Conservation (phyloP, 306 rosid genomes). For the Glycine soja region DNA sequence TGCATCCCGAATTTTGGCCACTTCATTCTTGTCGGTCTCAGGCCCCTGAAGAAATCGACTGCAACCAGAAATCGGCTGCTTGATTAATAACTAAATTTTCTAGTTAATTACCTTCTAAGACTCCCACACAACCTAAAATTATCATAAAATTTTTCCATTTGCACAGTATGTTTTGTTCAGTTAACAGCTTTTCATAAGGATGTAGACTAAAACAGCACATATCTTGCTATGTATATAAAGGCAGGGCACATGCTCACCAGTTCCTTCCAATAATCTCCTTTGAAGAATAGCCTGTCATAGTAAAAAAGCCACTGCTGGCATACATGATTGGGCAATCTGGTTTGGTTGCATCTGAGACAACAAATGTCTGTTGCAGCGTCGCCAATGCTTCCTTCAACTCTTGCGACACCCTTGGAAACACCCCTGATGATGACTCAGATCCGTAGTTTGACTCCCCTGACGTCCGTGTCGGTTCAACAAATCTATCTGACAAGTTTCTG, state of each 20-base stretch:
- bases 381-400: slow-evolving; percentile 81
- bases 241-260: slow-evolving; percentile 64
- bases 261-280: slow-evolving; percentile 90
- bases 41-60: slow-evolving; percentile 99
- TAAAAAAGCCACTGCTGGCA: slow-evolving; percentile 85
- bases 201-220: slow-evolving; percentile 14
- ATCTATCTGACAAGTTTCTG: slow-evolving; percentile 59
- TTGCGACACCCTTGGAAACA: slow-evolving; percentile 74
- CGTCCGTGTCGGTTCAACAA: slow-evolving; percentile 56
- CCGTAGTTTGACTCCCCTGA: slow-evolving; percentile 63
- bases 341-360: slow-evolving; percentile 90
- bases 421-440: slow-evolving; percentile 52
- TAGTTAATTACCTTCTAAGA: too few species aligned
- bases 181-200: slow-evolving; percentile 23
- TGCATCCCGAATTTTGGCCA: slow-evolving; percentile 79
- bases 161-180: slow-evolving; percentile 17
- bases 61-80: slow-evolving; percentile 48
- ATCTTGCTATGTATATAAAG: slow-evolving; percentile 11
- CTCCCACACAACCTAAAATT: neutral
- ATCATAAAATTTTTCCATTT: slow-evolving; percentile 2
- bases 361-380: slow-evolving; percentile 82
- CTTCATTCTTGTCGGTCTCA: slow-evolving; percentile 82
- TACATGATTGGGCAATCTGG: slow-evolving; percentile 92
- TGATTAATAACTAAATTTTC: neutral
- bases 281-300: slow-evolving; percentile 87